Percentiles rank a stretch among this genome's conserved stretches.
Evolutionary conservation across 202 grass and related monocot species (phyloP).

Genomic region (Alloteropsis angusta): DNA sequence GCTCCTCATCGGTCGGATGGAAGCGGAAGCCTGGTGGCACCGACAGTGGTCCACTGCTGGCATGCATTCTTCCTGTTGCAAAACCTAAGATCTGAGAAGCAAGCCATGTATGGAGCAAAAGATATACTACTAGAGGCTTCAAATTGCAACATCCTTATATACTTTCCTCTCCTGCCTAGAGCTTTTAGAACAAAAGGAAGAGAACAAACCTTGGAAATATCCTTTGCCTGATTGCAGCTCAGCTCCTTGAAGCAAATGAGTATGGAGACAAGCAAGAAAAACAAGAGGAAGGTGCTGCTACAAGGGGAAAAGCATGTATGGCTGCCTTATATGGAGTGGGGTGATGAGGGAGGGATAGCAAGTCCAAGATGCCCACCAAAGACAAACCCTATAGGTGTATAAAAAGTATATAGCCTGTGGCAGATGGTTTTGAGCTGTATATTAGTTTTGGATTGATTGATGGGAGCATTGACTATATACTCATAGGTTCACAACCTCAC

Average conservation of each 20-base stretch:
- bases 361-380: constrained; percentile 49
- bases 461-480: constrained; percentile 39
- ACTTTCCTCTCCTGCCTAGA: constrained; percentile 16
- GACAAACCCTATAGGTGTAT: constrained; percentile 37
- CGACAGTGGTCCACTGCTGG: constrained; percentile 29
- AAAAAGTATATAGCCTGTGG: constrained; percentile 31
- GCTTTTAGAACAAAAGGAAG: constrained; percentile 8
- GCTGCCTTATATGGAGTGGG: constrained; percentile 50
- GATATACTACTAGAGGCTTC: background rate
- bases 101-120: background rate
- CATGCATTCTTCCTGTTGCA: constrained; percentile 46
- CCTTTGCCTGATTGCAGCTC: constrained; percentile 3
- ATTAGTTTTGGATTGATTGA: constrained; percentile 28
- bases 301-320: constrained; percentile 27
- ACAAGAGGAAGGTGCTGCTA: constrained; percentile 35
- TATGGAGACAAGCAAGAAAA: constrained; percentile 50
- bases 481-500: constrained; percentile 17
- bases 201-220: constrained; percentile 60
- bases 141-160: constrained; percentile 30
- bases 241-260: constrained; percentile 25
- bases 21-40: constrained; percentile 87
- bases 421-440: constrained; percentile 43
- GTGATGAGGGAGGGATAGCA: constrained; percentile 24
- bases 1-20: constrained; percentile 87
- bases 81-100: constrained; percentile 32